Conservation (phyloP, 2,329 filamentous ascomycete species). For the Pestalotiopsis sp. region DNA sequence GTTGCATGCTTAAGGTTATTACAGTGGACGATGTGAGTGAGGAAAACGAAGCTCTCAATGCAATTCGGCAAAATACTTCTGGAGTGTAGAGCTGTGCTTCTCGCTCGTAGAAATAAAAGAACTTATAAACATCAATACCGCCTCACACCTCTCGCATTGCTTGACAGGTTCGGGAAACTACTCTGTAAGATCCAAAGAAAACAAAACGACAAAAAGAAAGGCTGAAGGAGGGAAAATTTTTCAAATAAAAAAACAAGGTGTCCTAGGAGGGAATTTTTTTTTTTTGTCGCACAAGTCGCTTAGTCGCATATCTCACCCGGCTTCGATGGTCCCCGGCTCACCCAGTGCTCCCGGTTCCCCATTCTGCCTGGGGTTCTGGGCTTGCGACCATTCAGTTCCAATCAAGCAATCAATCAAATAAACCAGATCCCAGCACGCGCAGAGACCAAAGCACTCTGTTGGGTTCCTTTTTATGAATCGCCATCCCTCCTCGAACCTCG, state of each 20-base stretch:
- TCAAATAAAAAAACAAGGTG: neutral
- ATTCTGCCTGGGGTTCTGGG: neutral
- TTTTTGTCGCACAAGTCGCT: neutral
- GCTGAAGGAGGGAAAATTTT: neutral
- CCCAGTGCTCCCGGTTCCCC: neutral
- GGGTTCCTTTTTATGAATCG: neutral
- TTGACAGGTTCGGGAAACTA: neutral
- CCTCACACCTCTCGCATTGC: neutral
- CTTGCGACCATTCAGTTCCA: neutral
- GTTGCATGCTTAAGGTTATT: neutral
- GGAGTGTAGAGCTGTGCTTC: neutral
- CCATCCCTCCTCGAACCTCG: neutral
- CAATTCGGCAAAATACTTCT: neutral
- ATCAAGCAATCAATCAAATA: neutral
- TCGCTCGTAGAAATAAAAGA: neutral
- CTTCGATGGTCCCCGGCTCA: neutral
- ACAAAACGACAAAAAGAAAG: neutral
- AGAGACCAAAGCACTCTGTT: neutral
- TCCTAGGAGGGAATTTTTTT: neutral
- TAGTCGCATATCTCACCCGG: neutral
- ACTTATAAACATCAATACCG: neutral
- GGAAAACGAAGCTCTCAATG: neutral
- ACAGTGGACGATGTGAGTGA: neutral
- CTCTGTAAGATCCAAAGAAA: neutral
- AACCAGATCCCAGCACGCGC: neutral